Evolutionary conservation across 305 asterid species (phyloP), one percentile per base, ranked within the genome.

Genomic region (Withania somnifera): DNA sequence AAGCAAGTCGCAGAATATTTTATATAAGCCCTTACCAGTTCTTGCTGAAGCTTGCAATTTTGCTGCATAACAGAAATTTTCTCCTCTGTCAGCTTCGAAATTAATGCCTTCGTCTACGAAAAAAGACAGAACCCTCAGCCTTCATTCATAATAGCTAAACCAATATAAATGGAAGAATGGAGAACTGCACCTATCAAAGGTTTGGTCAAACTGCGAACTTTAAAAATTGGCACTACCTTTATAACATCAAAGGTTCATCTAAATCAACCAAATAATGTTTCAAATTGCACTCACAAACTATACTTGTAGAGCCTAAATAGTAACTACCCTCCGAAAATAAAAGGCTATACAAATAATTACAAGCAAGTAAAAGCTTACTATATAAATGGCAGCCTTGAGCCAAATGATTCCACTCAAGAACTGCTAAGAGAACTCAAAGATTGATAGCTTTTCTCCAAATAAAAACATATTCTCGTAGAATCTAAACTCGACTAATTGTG

Each of bases 11-110:
- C 15, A 14, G 7, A 71, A 24, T 22, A 71, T 42, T 20, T 69
- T 7, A 14, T 40, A 13, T 47, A 24, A 71, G 69, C 63, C 73
- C 78, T 82, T 88, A 92, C 95, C 93, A 93, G 84, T 87, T 91
- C 93, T 86, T 90, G 93, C 88, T 86, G 89, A 82, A 93, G 93
- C 89, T 86, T 89, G 81, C 77, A 86, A 80, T 86, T 91, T 91
- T 86, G 91, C 89, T 89, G 90, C 85, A 90, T 34, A 42, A 83
- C 90, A 84, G 85, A 79, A 80, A 52, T 82, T 79, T 90, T 92
- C 87, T 92, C 95, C 75, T 86, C 94, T 11, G 88, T 89, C 87
- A 93, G 88, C 91, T 87, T 91, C 9, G 90, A 84, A 57, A 93
- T 84, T 81, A 90, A 82, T 81, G 92, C 89, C 86, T 89, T 91